These are phyloP conservation scores for Hyphodiscus sp. DNA, from an alignment of 2,329 filamentous ascomycete genomes.

Conservation along the genomic window DNA sequence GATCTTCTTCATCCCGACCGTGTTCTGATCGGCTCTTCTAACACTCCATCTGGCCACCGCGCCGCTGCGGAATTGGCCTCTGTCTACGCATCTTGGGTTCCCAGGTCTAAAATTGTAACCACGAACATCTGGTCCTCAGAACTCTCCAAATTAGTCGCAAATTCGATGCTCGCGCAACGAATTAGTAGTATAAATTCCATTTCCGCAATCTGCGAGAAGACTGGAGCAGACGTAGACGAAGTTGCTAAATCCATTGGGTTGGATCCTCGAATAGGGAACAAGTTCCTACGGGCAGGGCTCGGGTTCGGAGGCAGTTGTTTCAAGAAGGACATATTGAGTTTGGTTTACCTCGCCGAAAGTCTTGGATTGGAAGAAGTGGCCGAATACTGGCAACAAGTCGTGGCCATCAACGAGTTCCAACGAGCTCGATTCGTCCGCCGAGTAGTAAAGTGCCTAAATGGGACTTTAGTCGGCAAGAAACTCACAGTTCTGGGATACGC, in stretches of 20 bases:
- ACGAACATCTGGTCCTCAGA: slow-evolving; percentile 75
- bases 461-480: slow-evolving; percentile 64
- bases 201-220: slow-evolving; percentile 71
- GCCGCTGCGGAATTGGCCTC: slow-evolving; percentile 58
- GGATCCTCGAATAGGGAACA: slow-evolving; percentile 64
- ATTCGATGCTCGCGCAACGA: slow-evolving; percentile 73
- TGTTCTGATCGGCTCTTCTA: slow-evolving; percentile 65
- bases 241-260: slow-evolving; percentile 61
- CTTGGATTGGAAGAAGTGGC: slow-evolving; percentile 65
- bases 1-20: slow-evolving; percentile 67
- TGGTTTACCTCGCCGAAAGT: slow-evolving; percentile 67
- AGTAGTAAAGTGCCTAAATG: slow-evolving; percentile 61
- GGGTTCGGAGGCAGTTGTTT: slow-evolving; percentile 80
- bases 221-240: slow-evolving; percentile 69
- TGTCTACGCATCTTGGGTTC: slow-evolving; percentile 68
- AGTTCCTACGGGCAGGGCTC: slow-evolving; percentile 67
- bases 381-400: slow-evolving; percentile 68
- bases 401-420: slow-evolving; percentile 72
- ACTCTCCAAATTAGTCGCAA: slow-evolving; percentile 71
- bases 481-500: slow-evolving; percentile 67
- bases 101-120: slow-evolving; percentile 58
- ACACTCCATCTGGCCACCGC: slow-evolving; percentile 50
- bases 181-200: slow-evolving; percentile 78
- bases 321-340: slow-evolving; percentile 70
- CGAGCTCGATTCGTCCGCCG: slow-evolving; percentile 60